phyloP scores from a whole-genome alignment of 2,329 filamentous ascomycete genomes.

The Aureobasidium sp. region DNA sequence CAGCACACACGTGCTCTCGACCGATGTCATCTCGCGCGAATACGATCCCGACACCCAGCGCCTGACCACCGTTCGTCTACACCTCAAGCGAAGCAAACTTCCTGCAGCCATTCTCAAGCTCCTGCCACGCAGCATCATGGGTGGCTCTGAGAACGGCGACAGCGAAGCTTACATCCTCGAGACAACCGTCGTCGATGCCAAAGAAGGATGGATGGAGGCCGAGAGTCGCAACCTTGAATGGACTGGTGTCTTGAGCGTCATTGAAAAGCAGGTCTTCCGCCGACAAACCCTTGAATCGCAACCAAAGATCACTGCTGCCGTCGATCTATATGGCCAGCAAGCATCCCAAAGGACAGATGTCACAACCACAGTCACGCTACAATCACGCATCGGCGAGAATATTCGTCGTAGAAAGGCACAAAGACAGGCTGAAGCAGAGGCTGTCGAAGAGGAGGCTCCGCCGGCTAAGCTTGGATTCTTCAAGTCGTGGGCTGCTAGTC shows the following conservation, averaged over 20 bases:
- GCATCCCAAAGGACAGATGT: slow-evolving; percentile 51
- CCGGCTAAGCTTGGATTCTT: slow-evolving; percentile 48
- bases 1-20: slow-evolving; percentile 71
- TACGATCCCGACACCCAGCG: slow-evolving; percentile 67
- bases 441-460: slow-evolving; percentile 34
- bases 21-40: slow-evolving; percentile 68
- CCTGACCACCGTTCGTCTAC: slow-evolving; percentile 68
- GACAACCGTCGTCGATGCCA: slow-evolving; percentile 68
- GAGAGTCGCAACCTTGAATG: slow-evolving; percentile 77
- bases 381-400: slow-evolving; percentile 62
- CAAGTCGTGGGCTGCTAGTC: slow-evolving; percentile 56
- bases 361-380: slow-evolving; percentile 64
- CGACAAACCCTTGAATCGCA: slow-evolving; percentile 32
- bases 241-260: slow-evolving; percentile 70
- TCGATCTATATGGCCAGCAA: slow-evolving; percentile 5
- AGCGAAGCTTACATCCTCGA: slow-evolving; percentile 76
- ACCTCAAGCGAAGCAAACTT: slow-evolving; percentile 73
- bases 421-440: slow-evolving; percentile 31
- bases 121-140: slow-evolving; percentile 60
- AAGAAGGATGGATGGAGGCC: slow-evolving; percentile 73
- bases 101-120: slow-evolving; percentile 68
- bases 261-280: slow-evolving; percentile 66
- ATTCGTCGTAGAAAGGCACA: slow-evolving; percentile 46
- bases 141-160: slow-evolving; percentile 45
- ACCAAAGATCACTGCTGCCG: background rate